Percentiles rank a stretch among this genome's conserved stretches.
These are phyloP conservation scores for Alnus rubra DNA, from an alignment of 306 rosid species.

Conservation along the genomic window DNA sequence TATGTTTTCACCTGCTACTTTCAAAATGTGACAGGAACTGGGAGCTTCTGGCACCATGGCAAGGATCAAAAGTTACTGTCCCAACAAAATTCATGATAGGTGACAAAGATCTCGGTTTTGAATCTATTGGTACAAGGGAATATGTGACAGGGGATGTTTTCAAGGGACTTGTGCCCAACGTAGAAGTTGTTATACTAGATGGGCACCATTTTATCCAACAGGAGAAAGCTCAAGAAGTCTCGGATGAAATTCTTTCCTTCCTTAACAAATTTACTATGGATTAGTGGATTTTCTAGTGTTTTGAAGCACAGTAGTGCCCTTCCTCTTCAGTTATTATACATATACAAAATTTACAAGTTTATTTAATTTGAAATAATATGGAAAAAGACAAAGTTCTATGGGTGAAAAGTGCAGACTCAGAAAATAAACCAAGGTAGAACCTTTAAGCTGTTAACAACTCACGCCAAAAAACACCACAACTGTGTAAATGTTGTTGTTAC, in stretches of 20 bases:
- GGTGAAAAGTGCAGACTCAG: neutral
- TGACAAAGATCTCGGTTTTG: constrained; percentile 33
- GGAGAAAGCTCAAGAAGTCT: constrained; percentile 28
- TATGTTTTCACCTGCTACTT: neutral
- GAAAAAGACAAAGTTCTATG: neutral
- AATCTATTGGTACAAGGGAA: constrained; percentile 33
- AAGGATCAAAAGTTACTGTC: constrained; percentile 35
- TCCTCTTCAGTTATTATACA: neutral
- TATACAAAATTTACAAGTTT: neutral
- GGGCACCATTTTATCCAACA: constrained; percentile 35
- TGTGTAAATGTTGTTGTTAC: too few species aligned
- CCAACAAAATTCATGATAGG: constrained; percentile 40
- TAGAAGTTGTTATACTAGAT: constrained; percentile 38
- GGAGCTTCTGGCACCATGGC: constrained; percentile 53
- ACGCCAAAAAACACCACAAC: too few species aligned
- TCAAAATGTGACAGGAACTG: constrained; percentile 34
- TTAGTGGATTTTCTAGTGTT: neutral
- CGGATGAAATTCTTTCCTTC: constrained; percentile 16
- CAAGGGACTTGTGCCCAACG: constrained; percentile 43
- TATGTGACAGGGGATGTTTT: constrained; percentile 39
- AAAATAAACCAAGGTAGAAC: neutral
- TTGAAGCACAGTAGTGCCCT: neutral
- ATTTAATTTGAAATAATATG: neutral
- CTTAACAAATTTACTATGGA: constrained; percentile 1
- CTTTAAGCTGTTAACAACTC: neutral